A percentile compares a stretch with the other conserved stretches of the same genome.
Evolutionary conservation across 1,284 basidiomycete genomes (phyloP).

Genomic region (Meripilus lineatus): DNA sequence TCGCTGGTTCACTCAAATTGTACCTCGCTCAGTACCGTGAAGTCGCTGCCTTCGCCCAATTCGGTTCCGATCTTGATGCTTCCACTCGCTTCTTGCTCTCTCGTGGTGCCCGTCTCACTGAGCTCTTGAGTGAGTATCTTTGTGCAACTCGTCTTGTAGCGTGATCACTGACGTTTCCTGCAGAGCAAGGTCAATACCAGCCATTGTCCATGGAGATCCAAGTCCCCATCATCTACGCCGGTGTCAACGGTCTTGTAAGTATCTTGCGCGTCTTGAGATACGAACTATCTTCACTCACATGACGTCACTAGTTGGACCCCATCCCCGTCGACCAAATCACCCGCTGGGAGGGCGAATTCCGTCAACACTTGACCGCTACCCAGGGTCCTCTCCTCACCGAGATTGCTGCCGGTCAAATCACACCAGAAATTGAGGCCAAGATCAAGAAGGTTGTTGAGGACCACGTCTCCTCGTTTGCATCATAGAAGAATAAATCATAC

Average conservation of each 20-base stretch:
- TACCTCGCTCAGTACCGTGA: slow-evolving; percentile 99
- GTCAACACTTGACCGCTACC: slow-evolving; percentile 69
- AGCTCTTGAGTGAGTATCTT: slow-evolving; percentile 78
- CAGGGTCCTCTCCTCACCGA: slow-evolving; percentile 74
- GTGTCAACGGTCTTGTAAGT: slow-evolving; percentile 94
- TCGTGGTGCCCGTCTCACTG: slow-evolving; percentile 97
- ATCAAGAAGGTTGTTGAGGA: slow-evolving; percentile 91
- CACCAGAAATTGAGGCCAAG: slow-evolving; percentile 86
- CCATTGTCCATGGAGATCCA: slow-evolving; percentile 90
- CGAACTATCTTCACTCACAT: slow-evolving; percentile 10
- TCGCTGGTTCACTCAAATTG: slow-evolving; percentile 98
- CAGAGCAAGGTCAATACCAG: slow-evolving; percentile 98
- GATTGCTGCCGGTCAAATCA: slow-evolving; percentile 81
- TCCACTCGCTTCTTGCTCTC: slow-evolving; percentile 96
- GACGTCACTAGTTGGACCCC: slow-evolving; percentile 63
- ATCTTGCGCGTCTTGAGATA: background rate
- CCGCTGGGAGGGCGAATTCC: slow-evolving; percentile 91
- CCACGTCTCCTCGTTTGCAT: slow-evolving; percentile 79
- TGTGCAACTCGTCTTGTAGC: background rate
- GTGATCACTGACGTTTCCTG: slow-evolving; percentile 5
- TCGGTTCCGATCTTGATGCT: slow-evolving; percentile 99
- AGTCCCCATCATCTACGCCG: slow-evolving; percentile 98
- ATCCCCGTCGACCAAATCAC: slow-evolving; percentile 95
- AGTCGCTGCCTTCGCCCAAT: slow-evolving; percentile 98
- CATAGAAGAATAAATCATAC: slow-evolving; percentile 43